Base-by-base conservation (phyloP, 1,139 yeast genomes). In the Casaregolazyma suthepensis region DNA sequence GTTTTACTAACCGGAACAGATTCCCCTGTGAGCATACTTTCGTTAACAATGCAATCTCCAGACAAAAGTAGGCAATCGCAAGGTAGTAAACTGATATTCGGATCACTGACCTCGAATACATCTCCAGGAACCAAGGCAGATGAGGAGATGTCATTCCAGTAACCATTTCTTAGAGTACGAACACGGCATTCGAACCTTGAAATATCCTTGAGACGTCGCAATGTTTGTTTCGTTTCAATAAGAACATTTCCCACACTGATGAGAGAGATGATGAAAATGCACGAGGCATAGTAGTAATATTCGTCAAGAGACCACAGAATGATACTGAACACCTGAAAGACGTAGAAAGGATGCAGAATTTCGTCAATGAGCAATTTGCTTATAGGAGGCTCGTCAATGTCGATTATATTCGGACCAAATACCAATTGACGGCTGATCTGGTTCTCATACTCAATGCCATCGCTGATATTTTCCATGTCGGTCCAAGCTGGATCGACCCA, bases 21-120 rank as follows among this genome's bases (percentile, higher is more conserved):
- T 68, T 93, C 99, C 43, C 99, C 99, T 0, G 98, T 93, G 35
- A 91, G 77, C 96, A 91, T 91, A 10, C 96, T 87, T 67, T 91
- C 98, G 68, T 93, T 93, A 17, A 91, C 86, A 54, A 93, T 89
- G 68, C 96, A 88, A 66, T 90, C 98, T 52, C 99, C 99, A 47
- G 91, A 82, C 23, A 91, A 71, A 50, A 93, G 74, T 17, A 94
- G 71, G 1, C 96, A 87, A 70, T 94, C 99, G 67, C 97, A 90
- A 0, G 99, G 99, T 52, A 91, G 76, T 0, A 79, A 64, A 3
- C 74, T 63, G 56, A 93, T 73, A 0, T 87, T 80, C 0, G 98
- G 96, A 64, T 91, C 98, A 1, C 89, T 82, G 37, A 94, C 81
- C 70, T 94, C 99, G 67, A 84, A 87, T 0, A 90, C 81, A 69